Percentiles rank a stretch among this genome's conserved stretches.
phyloP scores from a whole-genome alignment of 371 early-diverging fungal genomes.

The Rhizopus delemar region DNA sequence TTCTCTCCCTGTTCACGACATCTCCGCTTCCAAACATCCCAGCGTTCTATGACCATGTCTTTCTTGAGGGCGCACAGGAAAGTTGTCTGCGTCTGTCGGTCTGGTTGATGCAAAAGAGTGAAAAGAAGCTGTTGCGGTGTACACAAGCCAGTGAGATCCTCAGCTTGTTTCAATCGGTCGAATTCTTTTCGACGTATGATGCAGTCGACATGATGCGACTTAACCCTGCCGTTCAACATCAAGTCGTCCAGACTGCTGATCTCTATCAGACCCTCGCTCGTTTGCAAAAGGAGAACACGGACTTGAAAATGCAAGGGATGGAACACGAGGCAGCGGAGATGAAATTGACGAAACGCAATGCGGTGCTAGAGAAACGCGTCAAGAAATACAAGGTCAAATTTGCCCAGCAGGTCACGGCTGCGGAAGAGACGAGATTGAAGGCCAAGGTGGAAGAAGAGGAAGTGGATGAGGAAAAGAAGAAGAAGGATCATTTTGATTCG shows the following conservation, averaged over 20 bases:
- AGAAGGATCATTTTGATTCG: conserved; percentile 22
- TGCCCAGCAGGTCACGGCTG: conserved; percentile 12
- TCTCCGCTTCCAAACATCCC: conserved; percentile 61
- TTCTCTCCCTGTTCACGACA: conserved; percentile 89
- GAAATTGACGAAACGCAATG: conserved; percentile 36
- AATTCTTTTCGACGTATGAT: conserved; percentile 56
- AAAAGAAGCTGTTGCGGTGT: conserved; percentile 62
- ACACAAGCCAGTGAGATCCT: conserved; percentile 76
- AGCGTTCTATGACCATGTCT: conserved; percentile 84
- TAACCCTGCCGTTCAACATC: conserved; percentile 40
- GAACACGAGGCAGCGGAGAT: conserved; percentile 42
- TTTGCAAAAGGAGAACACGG: conserved; percentile 54
- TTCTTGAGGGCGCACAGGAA: conserved; percentile 80
- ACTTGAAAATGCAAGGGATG: conserved; percentile 54
- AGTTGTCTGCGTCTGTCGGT: conserved; percentile 80
- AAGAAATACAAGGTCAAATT: conserved; percentile 43
- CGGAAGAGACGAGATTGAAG: too few species aligned
- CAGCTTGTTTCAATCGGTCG: conserved; percentile 51
- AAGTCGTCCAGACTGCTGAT: conserved; percentile 45
- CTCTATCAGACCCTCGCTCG: conserved; percentile 53
- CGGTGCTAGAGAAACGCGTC: conserved; percentile 35
- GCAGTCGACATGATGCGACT: not conserved
- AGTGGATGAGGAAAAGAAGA: not conserved
- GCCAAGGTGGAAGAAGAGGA: too few species aligned
- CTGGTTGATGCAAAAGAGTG: conserved; percentile 77